A percentile compares a stretch with the other conserved stretches of the same genome.
These are phyloP conservation scores for Diplodia corticola DNA, from an alignment of 2,329 filamentous ascomycete genomes.

Conservation along the genomic window DNA sequence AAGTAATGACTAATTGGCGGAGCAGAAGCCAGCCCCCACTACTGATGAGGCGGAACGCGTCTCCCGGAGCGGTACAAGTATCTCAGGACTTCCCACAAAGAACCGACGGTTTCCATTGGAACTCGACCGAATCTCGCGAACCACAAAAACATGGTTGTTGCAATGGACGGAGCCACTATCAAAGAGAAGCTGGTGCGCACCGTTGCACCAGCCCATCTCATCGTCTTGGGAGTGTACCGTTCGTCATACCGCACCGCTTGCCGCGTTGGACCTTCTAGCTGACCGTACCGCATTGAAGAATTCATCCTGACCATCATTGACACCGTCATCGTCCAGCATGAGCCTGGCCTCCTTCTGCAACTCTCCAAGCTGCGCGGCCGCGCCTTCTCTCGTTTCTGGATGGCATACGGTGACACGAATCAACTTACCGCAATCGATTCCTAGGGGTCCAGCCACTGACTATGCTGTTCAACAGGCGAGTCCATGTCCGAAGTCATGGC, in stretches of 20 bases:
- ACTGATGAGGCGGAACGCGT: neutral
- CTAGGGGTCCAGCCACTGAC: conserved; percentile 43
- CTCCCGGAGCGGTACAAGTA: neutral
- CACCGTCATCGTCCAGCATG: conserved; percentile 32
- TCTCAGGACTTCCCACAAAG: neutral
- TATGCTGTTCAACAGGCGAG: conserved; percentile 28
- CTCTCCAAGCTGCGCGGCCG: conserved; percentile 34
- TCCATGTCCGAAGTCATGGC: conserved; percentile 41
- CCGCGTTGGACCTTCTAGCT: neutral
- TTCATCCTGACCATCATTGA: conserved; percentile 39
- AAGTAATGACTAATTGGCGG: neutral
- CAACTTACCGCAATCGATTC: conserved; percentile 11
- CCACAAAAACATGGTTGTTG: too few species aligned
- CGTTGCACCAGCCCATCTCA: conserved; percentile 30
- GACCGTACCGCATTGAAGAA: conserved; percentile 28
- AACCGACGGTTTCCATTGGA: neutral
- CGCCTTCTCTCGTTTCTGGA: conserved; percentile 40
- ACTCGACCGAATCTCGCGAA: neutral
- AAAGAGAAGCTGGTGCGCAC: conserved; percentile 6
- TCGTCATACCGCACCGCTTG: neutral
- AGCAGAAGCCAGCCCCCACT: neutral
- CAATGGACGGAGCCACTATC: neutral
- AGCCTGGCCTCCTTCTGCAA: conserved; percentile 33
- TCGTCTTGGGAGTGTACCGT: conserved; percentile 34
- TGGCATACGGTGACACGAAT: conserved; percentile 31